These are phyloP conservation scores for Parmales sp. DNA, from an alignment of 108 stramenopile genomes.

Conservation along the genomic window DNA sequence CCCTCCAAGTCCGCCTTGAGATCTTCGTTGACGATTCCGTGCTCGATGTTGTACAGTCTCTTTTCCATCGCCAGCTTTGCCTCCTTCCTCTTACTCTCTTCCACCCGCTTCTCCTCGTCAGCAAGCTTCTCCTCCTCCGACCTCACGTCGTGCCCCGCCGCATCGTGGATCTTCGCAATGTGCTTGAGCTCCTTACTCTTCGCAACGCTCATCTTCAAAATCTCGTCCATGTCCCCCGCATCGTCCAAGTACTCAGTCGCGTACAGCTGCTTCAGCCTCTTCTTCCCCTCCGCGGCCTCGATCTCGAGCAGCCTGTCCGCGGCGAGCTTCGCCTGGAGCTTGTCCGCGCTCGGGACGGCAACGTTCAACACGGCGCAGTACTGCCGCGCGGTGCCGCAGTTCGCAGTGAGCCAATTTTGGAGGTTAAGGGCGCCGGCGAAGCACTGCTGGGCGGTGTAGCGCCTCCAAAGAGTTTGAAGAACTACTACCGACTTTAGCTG, in stretches of 20 bases:
- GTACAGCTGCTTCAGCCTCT: not conserved
- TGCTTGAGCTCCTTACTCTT: not conserved
- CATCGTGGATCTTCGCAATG: not conserved
- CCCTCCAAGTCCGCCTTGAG: too few relatives aligned
- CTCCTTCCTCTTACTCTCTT: too few relatives aligned
- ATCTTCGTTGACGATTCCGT: too few relatives aligned
- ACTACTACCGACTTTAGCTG: not conserved
- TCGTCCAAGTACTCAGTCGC: conserved; percentile 1
- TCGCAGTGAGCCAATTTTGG: not conserved
- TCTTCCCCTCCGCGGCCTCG: not conserved
- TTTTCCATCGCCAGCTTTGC: too few relatives aligned
- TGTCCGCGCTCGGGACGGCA: not conserved
- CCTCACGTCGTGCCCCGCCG: not conserved
- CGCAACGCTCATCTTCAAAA: not conserved
- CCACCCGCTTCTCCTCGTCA: too few relatives aligned
- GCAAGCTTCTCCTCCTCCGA: too few relatives aligned
- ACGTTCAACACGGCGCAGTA: not conserved
- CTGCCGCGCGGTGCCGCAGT: not conserved
- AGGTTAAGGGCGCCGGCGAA: not conserved
- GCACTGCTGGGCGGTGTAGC: not conserved
- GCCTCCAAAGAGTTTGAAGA: not conserved
- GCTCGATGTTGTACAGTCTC: too few relatives aligned
- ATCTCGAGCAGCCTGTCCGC: not conserved
- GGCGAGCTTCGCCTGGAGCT: not conserved
- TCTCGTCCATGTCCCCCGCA: not conserved